Percentiles rank a stretch among this genome's conserved stretches.
phyloP scores from a whole-genome alignment of 2,329 filamentous ascomycete genomes.

The Epichloe aotearoae region DNA sequence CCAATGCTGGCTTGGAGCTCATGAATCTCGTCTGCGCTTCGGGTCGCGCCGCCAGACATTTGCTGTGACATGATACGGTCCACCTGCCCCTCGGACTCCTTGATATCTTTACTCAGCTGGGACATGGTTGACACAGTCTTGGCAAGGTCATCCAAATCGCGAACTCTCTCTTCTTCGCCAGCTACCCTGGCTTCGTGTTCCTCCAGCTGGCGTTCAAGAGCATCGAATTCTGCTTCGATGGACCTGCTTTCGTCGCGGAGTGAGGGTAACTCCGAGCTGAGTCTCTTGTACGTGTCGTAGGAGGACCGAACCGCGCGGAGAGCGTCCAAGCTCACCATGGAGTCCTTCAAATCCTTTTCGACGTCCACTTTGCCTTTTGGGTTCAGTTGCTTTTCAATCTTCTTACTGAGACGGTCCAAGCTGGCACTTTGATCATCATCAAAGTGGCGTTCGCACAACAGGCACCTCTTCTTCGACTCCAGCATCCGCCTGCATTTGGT shows the following conservation, averaged over 20 bases:
- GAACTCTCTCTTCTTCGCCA: conserved; percentile 49
- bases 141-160: conserved; percentile 61
- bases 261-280: conserved; percentile 58
- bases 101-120: conserved; percentile 59
- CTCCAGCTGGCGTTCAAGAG: conserved; percentile 48
- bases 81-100: conserved; percentile 59
- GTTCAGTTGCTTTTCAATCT: conserved; percentile 50
- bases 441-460: conserved; percentile 62
- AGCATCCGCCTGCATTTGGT: conserved; percentile 51
- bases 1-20: conserved; percentile 54
- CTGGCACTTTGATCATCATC: conserved; percentile 42
- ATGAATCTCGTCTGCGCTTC: conserved; percentile 74
- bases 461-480: conserved; percentile 58
- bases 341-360: conserved; percentile 44
- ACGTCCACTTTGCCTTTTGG: conserved; percentile 49
- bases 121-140: conserved; percentile 67
- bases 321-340: conserved; percentile 37
- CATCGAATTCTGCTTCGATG: conserved; percentile 48
- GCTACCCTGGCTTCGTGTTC: conserved; percentile 53
- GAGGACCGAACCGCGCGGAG: conserved; percentile 50
- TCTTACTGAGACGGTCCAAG: conserved; percentile 48
- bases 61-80: conserved; percentile 64
- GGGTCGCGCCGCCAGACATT: conserved; percentile 47
- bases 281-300: conserved; percentile 61
- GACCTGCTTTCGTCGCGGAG: conserved; percentile 50